Evolutionary conservation across 192 early-diverging fungal species (phyloP).

Genomic region (Coemansia sp.): DNA sequence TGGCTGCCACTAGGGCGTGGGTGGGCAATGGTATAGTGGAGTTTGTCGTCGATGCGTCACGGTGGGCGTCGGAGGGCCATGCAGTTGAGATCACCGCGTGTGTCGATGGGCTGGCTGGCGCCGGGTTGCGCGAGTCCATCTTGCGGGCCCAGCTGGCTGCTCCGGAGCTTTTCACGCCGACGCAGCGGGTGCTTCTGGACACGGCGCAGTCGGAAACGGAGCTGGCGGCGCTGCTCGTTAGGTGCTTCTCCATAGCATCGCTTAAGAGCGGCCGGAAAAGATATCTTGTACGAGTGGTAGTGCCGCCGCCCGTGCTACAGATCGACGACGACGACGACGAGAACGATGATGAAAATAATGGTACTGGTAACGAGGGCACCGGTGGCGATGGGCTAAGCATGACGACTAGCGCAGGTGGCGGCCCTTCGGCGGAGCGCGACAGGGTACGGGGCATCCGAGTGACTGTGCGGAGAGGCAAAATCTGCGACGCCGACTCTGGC

Average conservation of each 20-base stretch:
- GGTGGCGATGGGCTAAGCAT: background rate
- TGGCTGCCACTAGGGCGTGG: slow-evolving; percentile 33
- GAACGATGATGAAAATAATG: background rate
- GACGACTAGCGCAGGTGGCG: background rate
- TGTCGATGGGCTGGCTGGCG: slow-evolving; percentile 9
- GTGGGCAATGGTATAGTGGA: slow-evolving; percentile 34
- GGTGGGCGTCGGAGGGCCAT: slow-evolving; percentile 19
- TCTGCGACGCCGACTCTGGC: background rate
- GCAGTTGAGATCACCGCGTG: slow-evolving; percentile 15
- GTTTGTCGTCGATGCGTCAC: slow-evolving; percentile 43
- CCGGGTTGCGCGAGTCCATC: slow-evolving; percentile 13
- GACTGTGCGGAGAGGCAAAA: slow-evolving; percentile 18
- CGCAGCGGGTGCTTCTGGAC: slow-evolving; percentile 11
- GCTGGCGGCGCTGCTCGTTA: slow-evolving; percentile 33
- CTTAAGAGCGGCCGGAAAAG: slow-evolving; percentile 16
- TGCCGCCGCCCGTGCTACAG: slow-evolving; percentile 20
- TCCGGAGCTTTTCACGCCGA: slow-evolving; percentile 37
- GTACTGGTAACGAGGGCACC: too few species aligned
- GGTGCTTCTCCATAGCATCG: slow-evolving; percentile 33
- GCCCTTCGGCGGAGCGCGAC: background rate
- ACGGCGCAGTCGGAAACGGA: background rate
- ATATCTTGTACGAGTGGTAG: slow-evolving; percentile 45
- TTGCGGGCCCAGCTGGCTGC: slow-evolving; percentile 22
- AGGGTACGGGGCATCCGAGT: slow-evolving; percentile 22
- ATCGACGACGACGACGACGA: background rate